Conservation (phyloP, 352 stramenopile species). For the Globisporangium lucens region DNA sequence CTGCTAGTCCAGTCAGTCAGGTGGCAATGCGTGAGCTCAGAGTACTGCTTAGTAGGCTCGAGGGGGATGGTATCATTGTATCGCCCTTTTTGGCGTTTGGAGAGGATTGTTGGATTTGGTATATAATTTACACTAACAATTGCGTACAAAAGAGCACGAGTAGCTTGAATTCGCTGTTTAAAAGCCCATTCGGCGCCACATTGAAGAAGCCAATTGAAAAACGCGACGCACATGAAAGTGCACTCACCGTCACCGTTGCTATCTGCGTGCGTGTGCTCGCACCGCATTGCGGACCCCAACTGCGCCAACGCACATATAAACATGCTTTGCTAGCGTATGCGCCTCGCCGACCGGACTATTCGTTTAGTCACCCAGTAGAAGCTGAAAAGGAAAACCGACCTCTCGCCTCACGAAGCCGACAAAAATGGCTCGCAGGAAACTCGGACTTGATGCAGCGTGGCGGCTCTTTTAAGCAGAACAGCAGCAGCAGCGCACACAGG, state of each 20-base stretch:
- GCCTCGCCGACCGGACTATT: neutral
- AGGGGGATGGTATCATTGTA: too few relatives aligned
- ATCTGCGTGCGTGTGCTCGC: too few relatives aligned
- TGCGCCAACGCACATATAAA: neutral
- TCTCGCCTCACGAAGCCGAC: neutral
- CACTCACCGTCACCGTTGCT: neutral
- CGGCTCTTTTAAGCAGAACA: neutral
- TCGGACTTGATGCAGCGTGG: neutral
- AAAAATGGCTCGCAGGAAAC: neutral
- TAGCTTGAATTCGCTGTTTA: neutral
- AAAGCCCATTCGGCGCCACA: neutral
- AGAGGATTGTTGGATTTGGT: too few relatives aligned
- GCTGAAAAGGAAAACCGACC: neutral
- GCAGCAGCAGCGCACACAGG: neutral
- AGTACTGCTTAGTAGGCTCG: too few relatives aligned
- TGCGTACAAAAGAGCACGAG: neutral
- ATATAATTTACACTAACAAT: neutral
- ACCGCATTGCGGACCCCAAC: neutral
- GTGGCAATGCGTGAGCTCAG: too few relatives aligned
- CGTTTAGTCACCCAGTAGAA: neutral
- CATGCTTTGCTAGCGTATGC: neutral
- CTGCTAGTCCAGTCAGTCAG: conserved; percentile 49
- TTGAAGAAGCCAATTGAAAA: neutral
- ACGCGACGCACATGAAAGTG: neutral
- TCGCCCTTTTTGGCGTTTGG: too few relatives aligned